phyloP scores from a whole-genome alignment of 768 basidiomycete species.

The Boletus reticuloceps region DNA sequence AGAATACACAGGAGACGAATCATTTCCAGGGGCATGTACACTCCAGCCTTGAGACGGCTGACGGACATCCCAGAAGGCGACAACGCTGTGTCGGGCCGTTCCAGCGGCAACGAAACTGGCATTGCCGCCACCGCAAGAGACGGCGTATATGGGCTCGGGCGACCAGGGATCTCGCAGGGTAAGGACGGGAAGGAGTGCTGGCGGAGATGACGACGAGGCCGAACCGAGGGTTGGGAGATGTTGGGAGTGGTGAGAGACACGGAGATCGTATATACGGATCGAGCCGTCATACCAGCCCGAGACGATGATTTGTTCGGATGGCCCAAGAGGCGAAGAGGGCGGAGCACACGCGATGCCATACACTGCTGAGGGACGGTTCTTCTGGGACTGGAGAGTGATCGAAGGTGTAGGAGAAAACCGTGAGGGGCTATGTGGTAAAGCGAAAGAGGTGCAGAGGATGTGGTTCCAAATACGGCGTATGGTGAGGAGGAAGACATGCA shows the following conservation, averaged over 20 bases:
- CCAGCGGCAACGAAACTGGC: slow-evolving; percentile 71
- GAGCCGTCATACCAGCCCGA: slow-evolving; percentile 83
- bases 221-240: neutral
- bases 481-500: slow-evolving; percentile 48
- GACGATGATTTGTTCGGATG: slow-evolving; percentile 66
- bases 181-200: slow-evolving; percentile 54
- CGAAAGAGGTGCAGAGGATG: slow-evolving; percentile 51
- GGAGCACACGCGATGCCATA: slow-evolving; percentile 69
- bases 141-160: slow-evolving; percentile 69
- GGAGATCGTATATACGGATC: slow-evolving; percentile 74
- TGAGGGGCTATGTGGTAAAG: slow-evolving; percentile 53
- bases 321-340: slow-evolving; percentile 62
- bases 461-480: slow-evolving; percentile 69
- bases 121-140: slow-evolving; percentile 72
- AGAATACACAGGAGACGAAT: slow-evolving; percentile 75
- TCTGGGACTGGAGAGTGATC: slow-evolving; percentile 44
- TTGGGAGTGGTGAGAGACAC: slow-evolving; percentile 36
- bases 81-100: slow-evolving; percentile 70
- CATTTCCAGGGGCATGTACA: slow-evolving; percentile 77
- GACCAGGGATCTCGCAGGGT: slow-evolving; percentile 66
- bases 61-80: slow-evolving; percentile 83
- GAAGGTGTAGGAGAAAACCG: slow-evolving; percentile 47
- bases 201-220: slow-evolving; percentile 21
- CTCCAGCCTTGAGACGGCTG: slow-evolving; percentile 64
- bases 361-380: slow-evolving; percentile 51